phyloP scores from a whole-genome alignment of 2,329 filamentous ascomycete genomes.

The Xylariaceae sp. region DNA sequence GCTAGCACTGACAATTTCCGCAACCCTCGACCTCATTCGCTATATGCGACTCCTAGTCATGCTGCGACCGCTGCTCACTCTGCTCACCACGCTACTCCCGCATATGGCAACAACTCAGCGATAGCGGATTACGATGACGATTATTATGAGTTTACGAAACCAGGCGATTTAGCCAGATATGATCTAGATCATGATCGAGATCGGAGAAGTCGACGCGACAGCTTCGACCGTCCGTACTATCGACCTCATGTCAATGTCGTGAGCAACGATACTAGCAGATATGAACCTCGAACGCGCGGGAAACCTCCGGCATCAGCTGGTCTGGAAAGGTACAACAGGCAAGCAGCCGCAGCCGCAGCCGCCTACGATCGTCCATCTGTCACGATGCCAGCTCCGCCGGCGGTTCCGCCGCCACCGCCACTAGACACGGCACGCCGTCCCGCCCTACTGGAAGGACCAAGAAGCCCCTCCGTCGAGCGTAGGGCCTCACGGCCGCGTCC shows the following conservation, averaged over 20 bases:
- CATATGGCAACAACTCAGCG: slow-evolving; percentile 42
- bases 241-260: slow-evolving; percentile 59
- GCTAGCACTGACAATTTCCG: slow-evolving; percentile 54
- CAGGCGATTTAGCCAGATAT: slow-evolving; percentile 65
- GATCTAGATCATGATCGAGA: slow-evolving; percentile 60
- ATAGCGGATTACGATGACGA: slow-evolving; percentile 61
- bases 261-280: slow-evolving; percentile 54
- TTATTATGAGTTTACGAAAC: slow-evolving; percentile 69
- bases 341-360: slow-evolving; percentile 43
- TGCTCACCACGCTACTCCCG: slow-evolving; percentile 25
- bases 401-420: slow-evolving; percentile 47
- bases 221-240: slow-evolving; percentile 60
- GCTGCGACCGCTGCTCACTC: slow-evolving; percentile 32
- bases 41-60: slow-evolving; percentile 53
- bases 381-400: slow-evolving; percentile 54
- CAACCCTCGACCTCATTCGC: slow-evolving; percentile 51
- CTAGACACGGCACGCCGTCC: slow-evolving; percentile 44
- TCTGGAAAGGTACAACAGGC: slow-evolving; percentile 71
- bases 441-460: slow-evolving; percentile 42
- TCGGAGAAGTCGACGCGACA: slow-evolving; percentile 56
- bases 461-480: slow-evolving; percentile 43
- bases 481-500: slow-evolving; percentile 48
- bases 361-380: slow-evolving; percentile 54
- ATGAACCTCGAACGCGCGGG: slow-evolving; percentile 50
- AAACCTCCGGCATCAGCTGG: slow-evolving; percentile 74